Base-by-base conservation (phyloP, 208 protist genomes). In the Crithidia mellificae region DNA sequence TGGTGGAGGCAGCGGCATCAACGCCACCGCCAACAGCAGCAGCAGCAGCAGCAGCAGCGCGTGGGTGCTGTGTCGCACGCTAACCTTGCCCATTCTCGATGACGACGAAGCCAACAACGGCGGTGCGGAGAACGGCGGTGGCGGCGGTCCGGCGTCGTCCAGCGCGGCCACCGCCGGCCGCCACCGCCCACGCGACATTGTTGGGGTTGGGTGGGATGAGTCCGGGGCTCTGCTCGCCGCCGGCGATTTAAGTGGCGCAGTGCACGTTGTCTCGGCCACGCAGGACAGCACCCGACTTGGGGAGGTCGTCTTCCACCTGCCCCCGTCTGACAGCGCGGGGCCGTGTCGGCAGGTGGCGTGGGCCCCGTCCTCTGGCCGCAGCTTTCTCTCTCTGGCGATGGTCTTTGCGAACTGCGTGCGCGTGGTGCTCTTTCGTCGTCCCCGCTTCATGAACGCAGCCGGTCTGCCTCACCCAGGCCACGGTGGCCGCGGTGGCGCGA, bases 381-480 rank as follows among this genome's bases (percentile, higher is more conserved):
- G 88, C 72, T 95, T 92, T 57, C 64, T 90, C 55, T 77, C 84
- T 11, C 79, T 95, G 19, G 85, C 87, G 22, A 79, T 83, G 32
- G 85, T 90, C 4, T 77, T 77, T 46, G 44, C 72, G 17, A 67
- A 80, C 24, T 63, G 68, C 25, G 74, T 95, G 24, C 71, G 63
- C 0, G 43, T 95, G 14, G 49, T 87, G 4, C 77, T 95, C 46
- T 93, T 95, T 72, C 78, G 70, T 41, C 80, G 88, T 36, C 73
- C 90, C 6, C 69, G 67, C 39, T 70, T 77, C n/a, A 68, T 72
- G 58, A 62, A 65, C 39, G 67, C 61, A 6, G 63, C 75, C 0
- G 72, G 65, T 19, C 51, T 78, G 64, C 64, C 62, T 6, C 68
- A 74, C 15, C 46, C 59, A 24, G 38, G n/a, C 15, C 57, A 52